phyloP scores from a whole-genome alignment of 805 yeast genomes.

The Metschnikowia similis region DNA sequence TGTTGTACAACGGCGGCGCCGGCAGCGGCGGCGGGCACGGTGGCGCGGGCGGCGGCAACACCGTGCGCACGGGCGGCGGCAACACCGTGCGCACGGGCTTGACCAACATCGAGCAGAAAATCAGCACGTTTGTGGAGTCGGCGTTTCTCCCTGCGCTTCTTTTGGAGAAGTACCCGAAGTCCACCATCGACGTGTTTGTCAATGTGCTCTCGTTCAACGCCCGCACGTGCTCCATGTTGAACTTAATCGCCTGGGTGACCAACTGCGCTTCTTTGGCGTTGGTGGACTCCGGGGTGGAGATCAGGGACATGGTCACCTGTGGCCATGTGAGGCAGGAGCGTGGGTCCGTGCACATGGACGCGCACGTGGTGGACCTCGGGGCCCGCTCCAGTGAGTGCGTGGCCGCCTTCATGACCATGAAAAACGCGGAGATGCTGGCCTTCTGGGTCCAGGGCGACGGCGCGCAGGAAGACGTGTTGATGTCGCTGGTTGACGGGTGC shows the following conservation, averaged over 20 bases:
- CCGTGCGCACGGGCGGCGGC: slow-evolving; percentile 26
- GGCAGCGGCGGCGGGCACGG: slow-evolving; percentile 9
- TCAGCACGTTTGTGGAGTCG: slow-evolving; percentile 49
- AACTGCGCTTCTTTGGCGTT: slow-evolving; percentile 69
- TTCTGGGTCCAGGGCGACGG: slow-evolving; percentile 44
- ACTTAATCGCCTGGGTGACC: slow-evolving; percentile 49
- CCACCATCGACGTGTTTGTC: slow-evolving; percentile 76
- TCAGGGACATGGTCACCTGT: slow-evolving; percentile 70
- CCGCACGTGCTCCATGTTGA: slow-evolving; percentile 26
- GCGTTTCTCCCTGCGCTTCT: slow-evolving; percentile 51
- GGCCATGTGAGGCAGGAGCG: slow-evolving; percentile 40
- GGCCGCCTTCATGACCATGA: slow-evolving; percentile 51
- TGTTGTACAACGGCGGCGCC: slow-evolving; percentile 19
- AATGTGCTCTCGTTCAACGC: slow-evolving; percentile 51
- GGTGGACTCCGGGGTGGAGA: slow-evolving; percentile 79
- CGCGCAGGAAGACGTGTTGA: slow-evolving; percentile 21
- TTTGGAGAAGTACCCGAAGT: slow-evolving; percentile 79
- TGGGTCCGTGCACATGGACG: slow-evolving; percentile 9
- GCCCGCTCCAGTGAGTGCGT: slow-evolving; percentile 19
- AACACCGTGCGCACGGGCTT: slow-evolving; percentile 28
- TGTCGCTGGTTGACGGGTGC: slow-evolving; percentile 40
- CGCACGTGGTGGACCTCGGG: slow-evolving; percentile 7
- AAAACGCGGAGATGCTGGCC: slow-evolving; percentile 56
- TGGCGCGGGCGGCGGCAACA: slow-evolving; percentile 19
- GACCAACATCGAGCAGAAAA: slow-evolving; percentile 41